Evolutionary conservation across 768 basidiomycete species (phyloP), one percentile per base, ranked within the genome.

Genomic region (Phaffia tasmanica): DNA sequence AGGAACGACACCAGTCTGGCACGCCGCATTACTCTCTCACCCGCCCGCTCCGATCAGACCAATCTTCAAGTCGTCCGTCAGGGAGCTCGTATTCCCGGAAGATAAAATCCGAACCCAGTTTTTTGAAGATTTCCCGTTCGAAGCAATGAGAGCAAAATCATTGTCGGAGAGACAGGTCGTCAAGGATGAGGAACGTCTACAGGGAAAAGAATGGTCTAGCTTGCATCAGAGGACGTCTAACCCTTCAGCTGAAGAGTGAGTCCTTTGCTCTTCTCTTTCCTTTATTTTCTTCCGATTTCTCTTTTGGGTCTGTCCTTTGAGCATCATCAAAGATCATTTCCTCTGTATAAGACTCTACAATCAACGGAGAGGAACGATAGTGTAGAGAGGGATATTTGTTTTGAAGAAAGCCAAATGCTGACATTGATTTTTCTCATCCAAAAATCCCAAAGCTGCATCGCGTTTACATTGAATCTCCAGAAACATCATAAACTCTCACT

Each of bases 81-180:
- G 21, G 9, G 14, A 57, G 2, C 42, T 98, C 60, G 79, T 80
- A 63, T 95, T 92, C 74, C 67, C 87, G 50, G 90, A 94, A 74
- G 95, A 99, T 75, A 80, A 82, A 69, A 79, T 98, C 66, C 84
- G 95, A 47, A 81, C 84, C 63, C 88, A 89, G 75, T 98, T 99
- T 81, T 98, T 93, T 80, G 80, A 81, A 51, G 95, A 99, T 79
- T 93, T 95, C 75, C 92, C 95, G 8, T 95, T 95, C 73, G 93
- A 99, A 78, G 86, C 90, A 1, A 88, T 93, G 77, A 81, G 93
- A 53, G 84, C 90, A 1, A 80, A 80, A 11, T 84, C 82, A 15
- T 75, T 99, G 61, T 83, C 88, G 0, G 95, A 99, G 77, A 81
- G 80, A 19, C 73, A 70, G 18, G 54, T 46, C 21, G 79, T 88